Base-by-base conservation (phyloP, 2,329 filamentous ascomycete genomes). In the Aspergillus jensenii region DNA sequence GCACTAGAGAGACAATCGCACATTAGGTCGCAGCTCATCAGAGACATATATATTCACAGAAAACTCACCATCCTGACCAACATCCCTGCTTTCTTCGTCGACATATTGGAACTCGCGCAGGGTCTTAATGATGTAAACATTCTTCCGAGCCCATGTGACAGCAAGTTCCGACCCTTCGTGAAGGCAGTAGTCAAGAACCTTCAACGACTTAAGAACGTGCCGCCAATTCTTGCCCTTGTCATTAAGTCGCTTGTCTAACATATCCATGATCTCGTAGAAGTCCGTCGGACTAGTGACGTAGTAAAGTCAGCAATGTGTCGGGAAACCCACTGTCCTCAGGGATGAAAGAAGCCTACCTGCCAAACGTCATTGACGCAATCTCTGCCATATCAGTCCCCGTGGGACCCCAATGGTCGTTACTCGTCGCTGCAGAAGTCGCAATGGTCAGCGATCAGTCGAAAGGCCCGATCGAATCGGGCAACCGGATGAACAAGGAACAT, bases 171-270 rank as follows among this genome's bases (percentile, higher is more conserved):
- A 97, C 48, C 95, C 95, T 75, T 99, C 95, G 74, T 99, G 95
- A 57, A 99, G 82, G 78, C 93, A 97, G 78, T 99, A 99, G 76
- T 99, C 95, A 58, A 98, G 84, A 53, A 99, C 95, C 76, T 99
- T 99, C 66, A 99, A 82, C 43, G 95, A 96, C 78, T 99, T 99
- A 59, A 99, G 81, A 12, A 99, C 95, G 74, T 99, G 95, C 68
- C 95, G 88, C 95, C 95, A 99, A 75, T 99, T 99, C 83, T 98
- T 99, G 72, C 95, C 95, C 78, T 99, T 98, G 78, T 99, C 95
- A 70, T 99, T 99, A 71, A 99, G 81, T 66, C 95, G 89, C 82
- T 98, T 98, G 79, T 99, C 95, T 66, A 99, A 83, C 91, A 99
- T 99, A 76, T 99, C 95, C 89, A 99, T 96, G 70, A 99, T 97